Percentiles rank a stretch among this genome's conserved stretches.
Evolutionary conservation across 495 filamentous ascomycete species (phyloP).

Genomic region (Tuber indicum): DNA sequence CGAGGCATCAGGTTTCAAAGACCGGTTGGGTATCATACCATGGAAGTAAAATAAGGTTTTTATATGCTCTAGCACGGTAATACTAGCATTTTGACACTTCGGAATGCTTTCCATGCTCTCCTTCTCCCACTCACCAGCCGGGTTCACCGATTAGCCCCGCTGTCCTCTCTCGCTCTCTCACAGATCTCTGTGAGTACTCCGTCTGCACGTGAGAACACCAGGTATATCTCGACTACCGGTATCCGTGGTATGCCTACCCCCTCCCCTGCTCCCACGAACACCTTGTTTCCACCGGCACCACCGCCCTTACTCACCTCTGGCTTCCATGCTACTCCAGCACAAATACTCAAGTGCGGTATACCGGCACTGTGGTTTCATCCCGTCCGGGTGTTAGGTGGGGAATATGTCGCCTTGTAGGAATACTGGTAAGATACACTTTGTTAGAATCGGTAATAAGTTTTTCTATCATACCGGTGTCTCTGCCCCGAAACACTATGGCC

Average conservation of each 20-base stretch:
- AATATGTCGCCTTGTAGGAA: no score
- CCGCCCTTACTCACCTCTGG: not conserved
- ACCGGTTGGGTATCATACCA: not conserved
- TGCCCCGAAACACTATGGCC: no score
- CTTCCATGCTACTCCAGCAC: not conserved
- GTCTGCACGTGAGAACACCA: not conserved
- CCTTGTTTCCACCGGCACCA: not conserved
- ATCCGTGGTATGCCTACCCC: not conserved
- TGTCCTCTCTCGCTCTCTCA: not conserved
- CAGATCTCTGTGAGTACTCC: not conserved
- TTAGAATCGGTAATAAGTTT: no score
- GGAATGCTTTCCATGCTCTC: not conserved
- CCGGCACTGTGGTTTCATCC: not conserved
- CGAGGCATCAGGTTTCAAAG: not conserved
- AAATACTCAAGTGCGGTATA: not conserved
- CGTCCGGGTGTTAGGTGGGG: not conserved
- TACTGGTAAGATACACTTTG: no score
- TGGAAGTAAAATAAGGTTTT: not conserved
- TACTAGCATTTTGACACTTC: not conserved
- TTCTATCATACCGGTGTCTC: no score
- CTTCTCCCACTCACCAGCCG: not conserved
- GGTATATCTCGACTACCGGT: not conserved
- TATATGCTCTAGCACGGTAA: not conserved
- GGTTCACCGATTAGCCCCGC: not conserved
- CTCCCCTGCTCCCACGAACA: not conserved